phyloP scores from a whole-genome alignment of 331 rosid species.

The Ulmus americana region DNA sequence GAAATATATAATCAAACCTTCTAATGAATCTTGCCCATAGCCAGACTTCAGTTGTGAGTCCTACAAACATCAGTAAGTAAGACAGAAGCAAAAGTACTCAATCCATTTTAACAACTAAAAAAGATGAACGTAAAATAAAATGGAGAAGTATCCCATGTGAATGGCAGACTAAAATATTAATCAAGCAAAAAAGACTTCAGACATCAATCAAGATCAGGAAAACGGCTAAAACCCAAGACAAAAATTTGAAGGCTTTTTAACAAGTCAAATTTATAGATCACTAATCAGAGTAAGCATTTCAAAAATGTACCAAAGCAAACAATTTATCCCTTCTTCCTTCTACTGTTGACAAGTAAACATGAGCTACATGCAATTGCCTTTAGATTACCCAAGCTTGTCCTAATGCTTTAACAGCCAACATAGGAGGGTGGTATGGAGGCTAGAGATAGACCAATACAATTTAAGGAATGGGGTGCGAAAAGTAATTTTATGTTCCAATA shows the following conservation, averaged over 20 bases:
- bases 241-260: not conserved
- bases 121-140: not conserved
- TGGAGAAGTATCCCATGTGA: not conserved
- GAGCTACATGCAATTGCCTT: too few species aligned
- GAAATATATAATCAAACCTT: slow-evolving; percentile 52
- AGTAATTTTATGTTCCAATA: too few species aligned
- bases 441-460: too few species aligned
- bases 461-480: too few species aligned
- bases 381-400: too few species aligned
- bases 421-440: too few species aligned
- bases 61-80: slow-evolving; percentile 39
- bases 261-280: too few species aligned
- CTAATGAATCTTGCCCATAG: slow-evolving; percentile 71
- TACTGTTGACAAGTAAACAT: too few species aligned
- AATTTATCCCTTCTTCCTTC: too few species aligned
- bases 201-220: slow-evolving; percentile 1
- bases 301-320: too few species aligned
- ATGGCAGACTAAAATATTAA: not conserved
- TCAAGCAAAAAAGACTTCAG: not conserved
- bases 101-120: not conserved
- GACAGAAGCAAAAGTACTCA: slow-evolving; percentile 5
- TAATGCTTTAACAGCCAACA: too few species aligned
- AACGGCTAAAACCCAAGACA: not conserved
- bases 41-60: slow-evolving; percentile 79
- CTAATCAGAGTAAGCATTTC: too few species aligned